Evolutionary conservation across 306 rosid species (phyloP), one percentile per base, ranked within the genome.

Genomic region (Sphenostylis stenocarpa): DNA sequence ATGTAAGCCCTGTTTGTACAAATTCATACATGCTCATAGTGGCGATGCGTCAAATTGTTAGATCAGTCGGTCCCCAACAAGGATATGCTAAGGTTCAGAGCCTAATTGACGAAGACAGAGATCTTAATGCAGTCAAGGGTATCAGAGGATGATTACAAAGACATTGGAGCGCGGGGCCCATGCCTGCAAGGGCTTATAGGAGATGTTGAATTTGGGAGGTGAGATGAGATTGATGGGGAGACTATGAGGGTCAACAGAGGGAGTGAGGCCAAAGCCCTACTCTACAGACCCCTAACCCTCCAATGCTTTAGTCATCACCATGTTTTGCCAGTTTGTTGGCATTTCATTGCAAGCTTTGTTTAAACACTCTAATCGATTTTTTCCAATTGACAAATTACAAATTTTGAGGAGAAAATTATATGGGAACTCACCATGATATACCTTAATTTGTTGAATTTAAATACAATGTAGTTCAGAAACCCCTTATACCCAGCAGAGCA

Each of bases 141-240:
- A 10, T 60, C 16, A 60, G 5, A 31, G 4, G 41, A 17, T 15
- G 12, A 16, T 60, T 60, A 29, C 21, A 29, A 21, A 53, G 4
- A 88, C 91, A 72, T 90, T 91, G 82, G 87, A 81, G 61, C 86
- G 92, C 23, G 92, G 90, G 74, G 64, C 90, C 80, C 48, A 58
- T 82, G 77, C 53, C 72, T 11, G 95, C 92, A 68, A 94, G 76
- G 78, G 88, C 79, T 29, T 94, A 94, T 26, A 91, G 97, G 53
- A 1, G 56, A 67, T 31, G 83, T 87, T 41, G 64, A 85, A 94
- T 83, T 80, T 81, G 80, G 56, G 84, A 70, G 41, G 84, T 79
- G 63, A 82, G 80, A 26, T 7, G 81, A 66, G 60, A 26, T 26
- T 26, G 88, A 84, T 78, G 81, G 85, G 72, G 81, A 79, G 78